Conservation (phyloP, 805 yeast species). For the Candida morakotiae region DNA sequence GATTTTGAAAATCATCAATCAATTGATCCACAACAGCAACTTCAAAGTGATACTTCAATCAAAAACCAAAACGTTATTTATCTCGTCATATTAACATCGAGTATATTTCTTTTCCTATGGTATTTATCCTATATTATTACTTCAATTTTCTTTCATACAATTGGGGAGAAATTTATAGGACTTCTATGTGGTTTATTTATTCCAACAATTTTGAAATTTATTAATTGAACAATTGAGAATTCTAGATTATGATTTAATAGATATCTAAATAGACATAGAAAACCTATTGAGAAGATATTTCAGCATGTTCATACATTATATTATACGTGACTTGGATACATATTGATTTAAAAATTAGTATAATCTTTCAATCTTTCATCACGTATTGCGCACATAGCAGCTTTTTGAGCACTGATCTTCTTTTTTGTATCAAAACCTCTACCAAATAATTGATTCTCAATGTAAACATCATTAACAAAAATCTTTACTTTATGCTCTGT, state of each 20-base stretch:
- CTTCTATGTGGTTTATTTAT: constrained; percentile 31
- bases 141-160: constrained; percentile 47
- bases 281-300: no score
- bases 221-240: background rate
- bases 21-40: background rate
- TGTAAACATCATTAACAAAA: constrained; percentile 17
- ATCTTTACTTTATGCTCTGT: constrained; percentile 16
- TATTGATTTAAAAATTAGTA: background rate
- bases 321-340: no score
- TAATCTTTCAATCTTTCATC: constrained; percentile 8
- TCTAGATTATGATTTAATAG: no score
- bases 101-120: constrained; percentile 29
- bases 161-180: constrained; percentile 44
- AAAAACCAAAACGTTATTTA: background rate
- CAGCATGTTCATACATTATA: no score
- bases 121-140: constrained; percentile 38
- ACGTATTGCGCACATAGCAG: constrained; percentile 30
- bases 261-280: no score
- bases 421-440: constrained; percentile 27
- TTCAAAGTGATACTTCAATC: background rate
- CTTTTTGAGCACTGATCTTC: constrained; percentile 35
- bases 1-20: background rate
- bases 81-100: background rate
- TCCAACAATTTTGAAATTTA: constrained; percentile 15
- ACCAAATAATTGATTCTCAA: constrained; percentile 22